Evolutionary conservation across 2,329 filamentous ascomycete species (phyloP).

Genomic region (Ceratocystis colombiana): DNA sequence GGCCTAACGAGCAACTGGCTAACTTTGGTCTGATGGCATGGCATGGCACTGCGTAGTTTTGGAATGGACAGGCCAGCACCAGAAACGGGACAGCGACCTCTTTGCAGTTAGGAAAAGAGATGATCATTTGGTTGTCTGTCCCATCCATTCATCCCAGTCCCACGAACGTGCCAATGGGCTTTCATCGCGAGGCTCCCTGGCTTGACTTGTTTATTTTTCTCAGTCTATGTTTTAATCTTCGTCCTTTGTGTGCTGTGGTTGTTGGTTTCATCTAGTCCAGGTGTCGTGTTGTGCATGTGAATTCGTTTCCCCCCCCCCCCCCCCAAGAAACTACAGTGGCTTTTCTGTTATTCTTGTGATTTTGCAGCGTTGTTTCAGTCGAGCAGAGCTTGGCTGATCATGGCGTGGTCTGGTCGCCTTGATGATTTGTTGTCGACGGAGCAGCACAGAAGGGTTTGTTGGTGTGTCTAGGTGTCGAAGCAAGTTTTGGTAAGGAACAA

Average conservation of each 20-base stretch:
- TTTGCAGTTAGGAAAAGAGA: constrained; percentile 4
- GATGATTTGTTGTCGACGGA: too few relatives aligned
- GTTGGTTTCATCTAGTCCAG: too few relatives aligned
- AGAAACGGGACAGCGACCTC: neutral
- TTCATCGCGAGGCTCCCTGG: neutral
- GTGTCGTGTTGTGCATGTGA: too few relatives aligned
- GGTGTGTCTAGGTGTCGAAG: too few relatives aligned
- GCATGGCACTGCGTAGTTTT: constrained; percentile 12
- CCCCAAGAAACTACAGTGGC: neutral
- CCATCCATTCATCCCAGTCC: neutral
- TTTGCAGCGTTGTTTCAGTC: neutral
- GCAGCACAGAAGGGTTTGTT: too few relatives aligned
- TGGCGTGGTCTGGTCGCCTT: too few relatives aligned
- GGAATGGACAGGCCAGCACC: constrained; percentile 3
- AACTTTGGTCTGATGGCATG: neutral
- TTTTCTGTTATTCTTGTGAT: neutral
- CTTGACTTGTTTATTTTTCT: neutral
- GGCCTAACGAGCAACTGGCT: too few relatives aligned
- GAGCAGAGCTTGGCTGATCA: neutral
- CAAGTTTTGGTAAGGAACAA: too few relatives aligned
- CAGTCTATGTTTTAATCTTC: neutral
- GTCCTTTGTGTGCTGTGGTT: too few relatives aligned
- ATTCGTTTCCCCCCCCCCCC: too few relatives aligned
- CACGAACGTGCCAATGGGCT: constrained; percentile 9
- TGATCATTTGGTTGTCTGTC: neutral